Evolutionary conservation across 306 rosid genomes (phyloP).

Genomic region (Prosopis cineraria): DNA sequence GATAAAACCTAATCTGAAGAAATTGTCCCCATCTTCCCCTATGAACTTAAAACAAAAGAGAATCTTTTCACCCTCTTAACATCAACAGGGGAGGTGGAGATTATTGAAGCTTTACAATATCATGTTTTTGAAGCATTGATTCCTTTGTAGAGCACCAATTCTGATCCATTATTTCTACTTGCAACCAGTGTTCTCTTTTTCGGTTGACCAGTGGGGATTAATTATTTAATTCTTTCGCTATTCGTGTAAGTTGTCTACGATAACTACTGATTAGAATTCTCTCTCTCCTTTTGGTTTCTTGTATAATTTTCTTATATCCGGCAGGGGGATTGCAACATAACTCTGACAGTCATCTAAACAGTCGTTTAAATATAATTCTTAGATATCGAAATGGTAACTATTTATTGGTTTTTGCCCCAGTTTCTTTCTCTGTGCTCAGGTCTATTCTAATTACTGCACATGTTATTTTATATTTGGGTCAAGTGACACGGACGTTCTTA

Average conservation of each 20-base stretch:
- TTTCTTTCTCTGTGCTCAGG: not conserved
- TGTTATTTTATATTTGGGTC: slow-evolving; percentile 13
- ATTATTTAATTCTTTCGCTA: not conserved
- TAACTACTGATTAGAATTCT: not conserved
- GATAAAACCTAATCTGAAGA: not conserved
- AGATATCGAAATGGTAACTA: slow-evolving; percentile 33
- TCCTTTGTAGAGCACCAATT: not conserved
- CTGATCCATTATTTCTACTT: not conserved
- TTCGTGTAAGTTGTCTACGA: not conserved
- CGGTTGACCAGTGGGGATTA: not conserved
- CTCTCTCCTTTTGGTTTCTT: slow-evolving; percentile 2
- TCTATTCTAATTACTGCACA: slow-evolving; percentile 3
- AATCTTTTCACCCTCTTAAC: not conserved
- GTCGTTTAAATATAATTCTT: slow-evolving; percentile 7
- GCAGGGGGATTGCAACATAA: slow-evolving; percentile 27
- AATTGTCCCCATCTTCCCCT: not conserved
- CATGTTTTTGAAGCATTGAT: not conserved
- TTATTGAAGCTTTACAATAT: not conserved
- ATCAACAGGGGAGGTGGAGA: not conserved
- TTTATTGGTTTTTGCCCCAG: not conserved
- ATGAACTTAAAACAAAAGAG: not conserved
- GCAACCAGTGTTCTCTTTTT: not conserved
- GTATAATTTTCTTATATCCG: slow-evolving; percentile 9
- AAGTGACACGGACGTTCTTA: slow-evolving; percentile 32
- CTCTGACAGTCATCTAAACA: slow-evolving; percentile 8